Evolutionary conservation across 805 yeast species (phyloP), one percentile per base, ranked within the genome.

Genomic region (Groenewaldozyma salmanticensis): DNA sequence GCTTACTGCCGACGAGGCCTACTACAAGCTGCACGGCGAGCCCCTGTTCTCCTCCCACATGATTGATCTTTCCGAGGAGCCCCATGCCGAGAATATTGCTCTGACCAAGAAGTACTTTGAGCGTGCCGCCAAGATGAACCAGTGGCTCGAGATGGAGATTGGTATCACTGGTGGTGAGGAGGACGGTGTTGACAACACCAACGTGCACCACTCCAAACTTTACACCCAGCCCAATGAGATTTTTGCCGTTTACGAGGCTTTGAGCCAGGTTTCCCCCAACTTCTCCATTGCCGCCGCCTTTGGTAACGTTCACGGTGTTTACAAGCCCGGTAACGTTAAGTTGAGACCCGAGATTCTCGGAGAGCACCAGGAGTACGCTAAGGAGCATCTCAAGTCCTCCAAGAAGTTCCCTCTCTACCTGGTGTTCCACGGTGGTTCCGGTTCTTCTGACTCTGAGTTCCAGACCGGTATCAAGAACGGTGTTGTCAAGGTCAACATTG

Each of bases 121-220:
- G 67, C 85, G 95, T 72, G 86, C 85, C 79, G 71, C 94, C 66
- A 86, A 83, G 72, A 74, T 90, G 78, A 74, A 77, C 72, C 97
- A 90, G 75, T 92, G 92, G 92, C 79, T 92, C 65, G 98, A 92
- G 78, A 92, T 92, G 98, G 98, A 92, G 77, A 92, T 92, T 65
- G 98, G 98, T 79, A 92, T 92, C 79, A 92, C 98, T 66, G 98
- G 98, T 73, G 98, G 98, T 81, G 98, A 92, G 76, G 98, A 92
- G 74, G 98, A 92, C 65, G 98, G 98, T 80, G 98, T 92, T 61
- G 92, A 92, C 81, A 92, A 92, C 79, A 94, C 90, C 70, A 75
- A 78, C 66, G 96, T 85, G 53, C 77, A 77, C 63, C 81, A 82
- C 71, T 87, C 83, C 50, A 66, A 82, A 51, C 74, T 92, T 59